Evolutionary conservation across 2,329 filamentous ascomycete species (phyloP), one percentile per base, ranked within the genome.

Genomic region (Zarea fungicola): DNA sequence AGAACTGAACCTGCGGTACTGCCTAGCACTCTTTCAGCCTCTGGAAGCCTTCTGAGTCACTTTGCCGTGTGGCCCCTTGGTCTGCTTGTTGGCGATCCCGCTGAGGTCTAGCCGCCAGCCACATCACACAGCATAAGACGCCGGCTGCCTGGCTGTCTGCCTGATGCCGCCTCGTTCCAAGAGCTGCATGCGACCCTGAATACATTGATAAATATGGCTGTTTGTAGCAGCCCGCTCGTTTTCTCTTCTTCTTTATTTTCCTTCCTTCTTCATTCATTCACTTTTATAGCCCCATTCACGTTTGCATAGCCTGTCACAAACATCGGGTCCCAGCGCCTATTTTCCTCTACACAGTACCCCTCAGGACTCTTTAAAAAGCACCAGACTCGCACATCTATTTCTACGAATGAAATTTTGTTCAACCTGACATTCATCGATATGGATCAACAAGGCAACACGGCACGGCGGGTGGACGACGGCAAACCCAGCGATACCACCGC

Each of bases 61-160:
- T 41, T 37, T 36, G 45, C 44, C 18, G 25, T 25, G 36, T 28
- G 19, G 35, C 19, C 44, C 19, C 11, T 16, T 14, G 18, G 25
- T 45, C 25, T 37, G 32, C 16, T 19, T 32, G 42, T 34, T 37
- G 26, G 16, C 29, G 45, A 48, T 48, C 29, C 36, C 22, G 29
- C 23, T 48, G 45, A 34, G 45, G 45, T 37, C 37, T 35, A 41
- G 36, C 45, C 37, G 45, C 29, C 45, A 37, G 45, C 45, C 46
- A 49, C 46, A 36, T 21, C 39, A 37, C 39, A 31, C 46, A 36
- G 31, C 46, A 36, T 31, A 32, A 37, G 23, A 37, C 39, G 31
- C 46, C 46, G 39, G 39, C 42, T 37, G 39, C 46, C 42, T 18
- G 39, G 39, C 22, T 42, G 46, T 42, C 46, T 49, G 46, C 46